Percentiles rank a stretch among this genome's conserved stretches.
Evolutionary conservation across 106 monocot species (phyloP).

Genomic region (Acanthochlamys bracteata): DNA sequence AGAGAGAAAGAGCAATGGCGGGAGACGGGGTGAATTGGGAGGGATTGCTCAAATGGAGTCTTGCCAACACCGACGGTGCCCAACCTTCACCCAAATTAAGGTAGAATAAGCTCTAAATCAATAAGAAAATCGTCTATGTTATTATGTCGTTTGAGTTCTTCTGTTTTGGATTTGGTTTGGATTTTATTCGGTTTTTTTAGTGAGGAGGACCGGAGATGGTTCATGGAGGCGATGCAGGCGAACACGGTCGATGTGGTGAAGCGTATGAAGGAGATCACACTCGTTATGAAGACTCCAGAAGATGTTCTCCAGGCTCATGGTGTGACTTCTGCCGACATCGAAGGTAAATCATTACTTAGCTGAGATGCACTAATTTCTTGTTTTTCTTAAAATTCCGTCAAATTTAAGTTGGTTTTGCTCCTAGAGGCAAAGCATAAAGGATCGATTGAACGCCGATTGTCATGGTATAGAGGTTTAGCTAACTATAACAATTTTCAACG

Average conservation of each 20-base stretch:
- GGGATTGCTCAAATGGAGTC: constrained; percentile 91
- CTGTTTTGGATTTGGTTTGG: not conserved
- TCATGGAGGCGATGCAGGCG: constrained; percentile 95
- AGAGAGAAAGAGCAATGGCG: constrained; percentile 21
- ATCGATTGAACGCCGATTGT: too few relatives aligned
- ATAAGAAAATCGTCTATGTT: too few relatives aligned
- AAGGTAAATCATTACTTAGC: constrained; percentile 33
- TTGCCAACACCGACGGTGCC: constrained; percentile 67
- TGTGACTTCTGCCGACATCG: constrained; percentile 55
- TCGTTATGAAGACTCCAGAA: constrained; percentile 73
- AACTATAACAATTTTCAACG: too few relatives aligned
- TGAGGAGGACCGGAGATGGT: constrained; percentile 85
- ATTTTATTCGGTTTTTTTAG: constrained; percentile 13
- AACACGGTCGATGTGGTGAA: constrained; percentile 69
- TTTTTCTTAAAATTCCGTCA: too few relatives aligned
- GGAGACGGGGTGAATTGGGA: constrained; percentile 68
- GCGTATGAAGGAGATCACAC: constrained; percentile 97
- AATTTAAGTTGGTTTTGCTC: too few relatives aligned
- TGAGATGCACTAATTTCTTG: too few relatives aligned
- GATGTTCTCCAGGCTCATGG: constrained; percentile 71
- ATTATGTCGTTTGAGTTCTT: not conserved
- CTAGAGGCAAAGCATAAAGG: too few relatives aligned
- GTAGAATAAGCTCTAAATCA: not conserved
- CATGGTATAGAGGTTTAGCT: too few relatives aligned
- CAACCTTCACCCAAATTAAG: constrained; percentile 22